These are phyloP conservation scores for Trichosporon asahii DNA, from an alignment of 1,284 basidiomycete genomes.

Conservation along the genomic window DNA sequence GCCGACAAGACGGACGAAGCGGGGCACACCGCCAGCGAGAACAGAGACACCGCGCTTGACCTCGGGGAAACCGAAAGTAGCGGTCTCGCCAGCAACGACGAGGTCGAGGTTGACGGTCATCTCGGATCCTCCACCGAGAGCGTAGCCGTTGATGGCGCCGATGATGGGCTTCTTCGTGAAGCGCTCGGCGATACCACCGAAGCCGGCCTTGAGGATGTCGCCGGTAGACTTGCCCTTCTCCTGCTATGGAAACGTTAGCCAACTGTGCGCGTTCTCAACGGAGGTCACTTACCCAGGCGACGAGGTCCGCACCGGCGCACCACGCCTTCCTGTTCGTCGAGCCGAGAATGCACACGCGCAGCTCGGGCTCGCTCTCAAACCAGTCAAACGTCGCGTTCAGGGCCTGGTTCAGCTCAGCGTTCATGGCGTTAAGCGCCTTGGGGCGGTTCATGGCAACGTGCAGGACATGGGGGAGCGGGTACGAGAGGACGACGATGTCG, in stretches of 20 bases:
- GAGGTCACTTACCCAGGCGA: conserved; percentile 18
- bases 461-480: conserved; percentile 20
- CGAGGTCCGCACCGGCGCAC: conserved; percentile 25
- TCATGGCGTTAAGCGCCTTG: conserved; percentile 25
- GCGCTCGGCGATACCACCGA: conserved; percentile 21
- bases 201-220: conserved; percentile 16
- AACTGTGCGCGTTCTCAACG: not conserved
- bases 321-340: conserved; percentile 19
- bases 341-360: conserved; percentile 20
- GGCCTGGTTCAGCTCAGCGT: conserved; percentile 15
- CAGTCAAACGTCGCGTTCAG: conserved; percentile 22
- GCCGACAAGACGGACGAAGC: conserved; percentile 20
- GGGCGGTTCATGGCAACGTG: conserved; percentile 27
- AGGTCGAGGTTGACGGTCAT: conserved; percentile 24
- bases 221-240: conserved; percentile 10
- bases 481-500: conserved; percentile 18
- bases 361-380: conserved; percentile 22
- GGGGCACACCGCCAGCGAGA: conserved; percentile 18
- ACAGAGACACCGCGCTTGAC: conserved; percentile 24
- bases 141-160: conserved; percentile 23
- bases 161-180: conserved; percentile 27
- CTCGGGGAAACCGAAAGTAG: conserved; percentile 23
- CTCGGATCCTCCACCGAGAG: conserved; percentile 23
- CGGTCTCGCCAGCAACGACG: conserved; percentile 17
- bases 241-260: conserved; percentile 15